Evolutionary conservation across 75 land plant genomes (phyloP).

Genomic region (Azolla pinnata): DNA sequence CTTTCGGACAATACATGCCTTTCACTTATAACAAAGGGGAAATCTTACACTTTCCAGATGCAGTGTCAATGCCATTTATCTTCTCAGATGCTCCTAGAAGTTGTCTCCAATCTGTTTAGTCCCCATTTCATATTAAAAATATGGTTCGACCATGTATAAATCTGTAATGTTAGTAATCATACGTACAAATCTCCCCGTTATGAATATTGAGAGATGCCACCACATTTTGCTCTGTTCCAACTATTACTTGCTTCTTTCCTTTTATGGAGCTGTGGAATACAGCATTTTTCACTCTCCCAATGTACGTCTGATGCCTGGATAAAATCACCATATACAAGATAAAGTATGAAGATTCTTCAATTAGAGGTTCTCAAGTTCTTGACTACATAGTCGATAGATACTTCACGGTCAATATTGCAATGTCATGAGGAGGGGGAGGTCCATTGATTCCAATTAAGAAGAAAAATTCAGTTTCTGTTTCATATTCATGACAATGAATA

Average conservation of each 20-base stretch:
- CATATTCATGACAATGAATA: neutral
- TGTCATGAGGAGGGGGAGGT: neutral
- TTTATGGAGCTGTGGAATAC: constrained; percentile 27
- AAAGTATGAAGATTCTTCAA: neutral
- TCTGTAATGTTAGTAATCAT: neutral
- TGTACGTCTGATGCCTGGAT: constrained; percentile 33
- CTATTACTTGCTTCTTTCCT: constrained; percentile 31
- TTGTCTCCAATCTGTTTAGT: constrained; percentile 37
- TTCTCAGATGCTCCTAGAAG: constrained; percentile 22
- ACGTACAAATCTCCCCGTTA: constrained; percentile 31
- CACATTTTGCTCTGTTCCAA: constrained; percentile 29
- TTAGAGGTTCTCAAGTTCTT: neutral
- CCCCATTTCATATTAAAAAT: no score
- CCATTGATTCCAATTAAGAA: neutral
- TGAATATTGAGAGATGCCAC: constrained; percentile 33
- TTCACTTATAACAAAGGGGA: neutral
- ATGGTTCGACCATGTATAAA: no score
- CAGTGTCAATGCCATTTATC: constrained; percentile 23
- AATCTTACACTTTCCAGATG: constrained; percentile 26
- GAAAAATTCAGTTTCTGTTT: neutral
- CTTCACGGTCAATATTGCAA: neutral
- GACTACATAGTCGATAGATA: neutral
- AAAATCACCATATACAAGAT: neutral
- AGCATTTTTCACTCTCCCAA: constrained; percentile 33
- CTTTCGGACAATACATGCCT: neutral